Base-by-base conservation (phyloP, 106 monocot genomes). In the Dendrobium officinale region DNA sequence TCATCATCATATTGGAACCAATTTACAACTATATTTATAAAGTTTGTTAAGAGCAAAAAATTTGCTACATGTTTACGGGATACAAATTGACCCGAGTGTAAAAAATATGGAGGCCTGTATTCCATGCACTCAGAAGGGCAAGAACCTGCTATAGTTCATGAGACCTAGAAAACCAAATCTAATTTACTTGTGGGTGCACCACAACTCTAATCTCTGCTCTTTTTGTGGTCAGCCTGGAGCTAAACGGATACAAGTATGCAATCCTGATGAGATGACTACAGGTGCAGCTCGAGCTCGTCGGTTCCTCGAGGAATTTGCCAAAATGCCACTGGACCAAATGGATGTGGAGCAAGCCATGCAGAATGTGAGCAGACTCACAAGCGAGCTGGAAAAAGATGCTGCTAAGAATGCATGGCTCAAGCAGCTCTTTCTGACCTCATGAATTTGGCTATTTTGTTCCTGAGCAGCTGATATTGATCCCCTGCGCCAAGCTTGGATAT, bases 321-420 rank as follows among this genome's bases (percentile, higher is more conserved):
- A n/a, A 49, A 41, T 83, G 47, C 78, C 83, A 24, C 68, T 78
- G 49, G 79, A 74, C 59, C 73, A 74, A 33, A 24, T 83, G 72
- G 83, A 79, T 67, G 55, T 73, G 78, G 42, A 83, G 73, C 72
- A 74, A 41, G 83, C 79, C 27, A 42, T 42, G 83, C 83, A 79
- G 40, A 78, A 31, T 43, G 72, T 72, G 55, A 31, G 27, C 56
- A 55, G 78, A 26, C 56, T 83, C 29, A 42, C 67, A 3, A 0
- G n/a, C 27, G 83, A 78, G 24, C 31, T 83, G 19, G 83, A 83
- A 37, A 58, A 31, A n/a, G 83, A 79, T 44, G 83, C 83, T 11
- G 56, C 79, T 54, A 29, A 79, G 9, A 59, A 79, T 83, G 72
- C 68, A 44, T 83, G 83, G 83, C 83, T 83, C 58, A 72, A 47